Conservation (phyloP, 208 protist species). For the Crithidia acanthocephali region DNA sequence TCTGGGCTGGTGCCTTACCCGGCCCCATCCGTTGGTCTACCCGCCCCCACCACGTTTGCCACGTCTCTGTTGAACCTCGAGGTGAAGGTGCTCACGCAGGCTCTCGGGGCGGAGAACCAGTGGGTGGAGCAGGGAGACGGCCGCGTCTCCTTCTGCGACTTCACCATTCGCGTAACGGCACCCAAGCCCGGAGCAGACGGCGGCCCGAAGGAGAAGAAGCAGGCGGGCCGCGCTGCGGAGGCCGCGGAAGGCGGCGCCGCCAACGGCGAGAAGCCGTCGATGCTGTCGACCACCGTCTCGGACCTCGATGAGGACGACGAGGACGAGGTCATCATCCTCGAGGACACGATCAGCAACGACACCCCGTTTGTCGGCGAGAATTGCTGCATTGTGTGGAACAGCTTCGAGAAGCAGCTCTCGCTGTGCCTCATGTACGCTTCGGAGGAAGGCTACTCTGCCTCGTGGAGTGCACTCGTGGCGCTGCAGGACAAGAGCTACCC, state of each 20-base stretch:
- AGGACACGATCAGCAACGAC: constrained; percentile 76
- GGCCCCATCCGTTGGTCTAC: constrained; percentile 9
- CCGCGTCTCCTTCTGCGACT: constrained; percentile 57
- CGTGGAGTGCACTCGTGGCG: constrained; percentile 75
- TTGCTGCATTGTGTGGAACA: constrained; percentile 90
- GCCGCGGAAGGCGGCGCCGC: not conserved
- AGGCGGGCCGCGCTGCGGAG: not conserved
- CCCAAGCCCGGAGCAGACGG: not conserved
- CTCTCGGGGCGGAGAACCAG: constrained; percentile 70
- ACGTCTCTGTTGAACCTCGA: constrained; percentile 66
- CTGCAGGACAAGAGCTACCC: constrained; percentile 80
- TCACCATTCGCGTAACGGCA: constrained; percentile 64
- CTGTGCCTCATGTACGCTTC: constrained; percentile 84
- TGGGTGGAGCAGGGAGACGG: constrained; percentile 74
- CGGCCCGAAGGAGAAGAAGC: constrained; percentile 8
- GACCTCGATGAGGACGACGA: constrained; percentile 38
- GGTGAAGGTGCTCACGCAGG: constrained; percentile 77
- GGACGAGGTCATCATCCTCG: constrained; percentile 54
- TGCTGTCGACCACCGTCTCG: constrained; percentile 15
- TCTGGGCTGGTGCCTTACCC: constrained; percentile 1
- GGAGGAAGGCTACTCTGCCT: constrained; percentile 70
- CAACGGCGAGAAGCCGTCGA: not conserved
- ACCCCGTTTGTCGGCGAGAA: constrained; percentile 86
- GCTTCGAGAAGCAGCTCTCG: constrained; percentile 72
- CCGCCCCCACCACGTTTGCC: constrained; percentile 7